Evolutionary conservation across 1,284 basidiomycete genomes (phyloP).

Genomic region (Boletus sp.): DNA sequence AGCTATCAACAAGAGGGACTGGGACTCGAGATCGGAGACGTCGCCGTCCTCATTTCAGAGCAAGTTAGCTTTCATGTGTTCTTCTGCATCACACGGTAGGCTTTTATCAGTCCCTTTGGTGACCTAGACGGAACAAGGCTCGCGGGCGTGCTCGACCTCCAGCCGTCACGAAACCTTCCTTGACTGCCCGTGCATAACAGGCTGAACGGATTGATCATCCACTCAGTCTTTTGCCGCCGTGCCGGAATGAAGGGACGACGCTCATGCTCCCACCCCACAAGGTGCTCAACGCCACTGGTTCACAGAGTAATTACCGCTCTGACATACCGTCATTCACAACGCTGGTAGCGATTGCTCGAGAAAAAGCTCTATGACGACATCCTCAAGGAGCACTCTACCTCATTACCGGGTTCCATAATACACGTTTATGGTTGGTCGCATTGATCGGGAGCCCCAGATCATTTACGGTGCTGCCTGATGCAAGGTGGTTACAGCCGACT

Average conservation of each 20-base stretch:
- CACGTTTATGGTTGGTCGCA: background rate
- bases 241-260: background rate
- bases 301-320: background rate
- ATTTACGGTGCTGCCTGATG: background rate
- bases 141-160: background rate
- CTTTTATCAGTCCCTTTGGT: background rate
- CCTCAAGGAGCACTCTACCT: slow-evolving; percentile 3
- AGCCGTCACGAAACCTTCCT: background rate
- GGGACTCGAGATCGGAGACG: background rate
- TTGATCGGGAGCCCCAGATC: background rate
- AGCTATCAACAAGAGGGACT: background rate
- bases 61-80: background rate
- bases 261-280: background rate
- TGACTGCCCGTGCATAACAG: background rate
- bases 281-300: background rate
- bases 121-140: no score
- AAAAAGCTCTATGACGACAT: background rate
- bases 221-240: background rate
- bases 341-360: background rate
- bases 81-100: no score
- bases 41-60: background rate
- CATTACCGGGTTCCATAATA: slow-evolving; percentile 3
- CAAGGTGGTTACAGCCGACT: background rate
- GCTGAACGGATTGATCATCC: background rate
- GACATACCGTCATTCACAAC: background rate